A percentile compares a stretch with the other conserved stretches of the same genome.
Conservation (phyloP, 352 stramenopile genomes). For the Lagenidium giganteum region DNA sequence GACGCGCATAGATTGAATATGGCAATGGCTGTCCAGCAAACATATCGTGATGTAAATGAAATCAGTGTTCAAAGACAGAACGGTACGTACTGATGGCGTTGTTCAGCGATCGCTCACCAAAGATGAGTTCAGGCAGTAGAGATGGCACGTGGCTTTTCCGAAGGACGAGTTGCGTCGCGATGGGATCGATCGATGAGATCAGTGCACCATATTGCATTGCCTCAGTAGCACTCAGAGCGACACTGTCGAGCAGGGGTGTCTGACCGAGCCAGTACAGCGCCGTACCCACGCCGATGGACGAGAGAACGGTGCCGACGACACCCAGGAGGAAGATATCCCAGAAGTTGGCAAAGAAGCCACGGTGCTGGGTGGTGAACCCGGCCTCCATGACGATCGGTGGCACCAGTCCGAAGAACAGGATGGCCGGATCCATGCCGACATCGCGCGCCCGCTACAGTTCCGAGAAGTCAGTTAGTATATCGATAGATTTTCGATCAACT, state of each 20-base stretch:
- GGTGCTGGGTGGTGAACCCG: slow-evolving; percentile 53
- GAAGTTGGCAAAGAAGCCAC: slow-evolving; percentile 49
- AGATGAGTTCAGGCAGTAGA: slow-evolving; percentile 72
- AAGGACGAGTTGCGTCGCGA: slow-evolving; percentile 92
- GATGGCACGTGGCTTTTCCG: slow-evolving; percentile 73
- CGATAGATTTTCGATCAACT: not conserved
- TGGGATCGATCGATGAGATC: slow-evolving; percentile 90
- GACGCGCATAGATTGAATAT: slow-evolving; percentile 20
- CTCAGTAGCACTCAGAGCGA: slow-evolving; percentile 29
- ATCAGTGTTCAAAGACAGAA: too few species aligned
- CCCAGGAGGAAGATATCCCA: slow-evolving; percentile 34
- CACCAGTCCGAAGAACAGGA: slow-evolving; percentile 54
- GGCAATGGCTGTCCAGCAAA: slow-evolving; percentile 16
- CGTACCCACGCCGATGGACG: slow-evolving; percentile 31
- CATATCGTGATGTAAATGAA: not conserved
- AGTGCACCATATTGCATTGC: slow-evolving; percentile 89
- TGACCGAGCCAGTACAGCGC: slow-evolving; percentile 37
- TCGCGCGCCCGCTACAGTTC: slow-evolving; percentile 17
- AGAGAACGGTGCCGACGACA: slow-evolving; percentile 41
- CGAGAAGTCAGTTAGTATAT: not conserved
- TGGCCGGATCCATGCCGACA: slow-evolving; percentile 35
- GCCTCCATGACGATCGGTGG: slow-evolving; percentile 62
- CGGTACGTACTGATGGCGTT: slow-evolving; percentile 67
- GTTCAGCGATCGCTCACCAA: slow-evolving; percentile 87
- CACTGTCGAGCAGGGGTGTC: slow-evolving; percentile 12